Evolutionary conservation across 192 early-diverging fungal genomes (phyloP).

Genomic region (Dissophora globulifera): DNA sequence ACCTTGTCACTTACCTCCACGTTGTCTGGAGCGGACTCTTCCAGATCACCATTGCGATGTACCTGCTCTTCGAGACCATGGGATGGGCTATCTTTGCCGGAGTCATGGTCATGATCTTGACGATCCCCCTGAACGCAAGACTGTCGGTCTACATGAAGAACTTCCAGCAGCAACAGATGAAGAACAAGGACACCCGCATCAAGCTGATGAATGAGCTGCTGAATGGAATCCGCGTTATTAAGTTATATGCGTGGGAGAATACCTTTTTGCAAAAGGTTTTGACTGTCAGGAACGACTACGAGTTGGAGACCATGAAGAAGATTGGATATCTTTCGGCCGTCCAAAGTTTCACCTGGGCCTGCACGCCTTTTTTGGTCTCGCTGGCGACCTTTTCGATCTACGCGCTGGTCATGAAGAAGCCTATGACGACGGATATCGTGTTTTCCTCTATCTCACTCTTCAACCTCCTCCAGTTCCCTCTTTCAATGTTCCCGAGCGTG

Average conservation of each 20-base stretch:
- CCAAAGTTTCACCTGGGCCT: constrained; percentile 82
- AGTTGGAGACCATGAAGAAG: constrained; percentile 79
- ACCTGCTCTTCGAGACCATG: constrained; percentile 83
- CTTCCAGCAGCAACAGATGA: constrained; percentile 86
- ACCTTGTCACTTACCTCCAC: constrained; percentile 77
- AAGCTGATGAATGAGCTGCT: constrained; percentile 78
- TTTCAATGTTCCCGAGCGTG: constrained; percentile 84
- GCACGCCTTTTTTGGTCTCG: constrained; percentile 90
- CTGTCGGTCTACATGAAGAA: constrained; percentile 72
- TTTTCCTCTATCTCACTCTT: constrained; percentile 93
- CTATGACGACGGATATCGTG: constrained; percentile 75
- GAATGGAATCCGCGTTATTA: constrained; percentile 94
- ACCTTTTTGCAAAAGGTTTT: constrained; percentile 79
- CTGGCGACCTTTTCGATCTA: constrained; percentile 86
- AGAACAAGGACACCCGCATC: constrained; percentile 71
- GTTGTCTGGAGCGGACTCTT: constrained; percentile 81
- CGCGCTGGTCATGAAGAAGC: constrained; percentile 63
- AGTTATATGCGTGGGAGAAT: constrained; percentile 94
- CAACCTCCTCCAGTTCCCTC: constrained; percentile 92
- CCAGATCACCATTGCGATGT: constrained; percentile 80
- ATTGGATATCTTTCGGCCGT: constrained; percentile 76
- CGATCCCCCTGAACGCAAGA: constrained; percentile 80
- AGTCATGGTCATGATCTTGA: constrained; percentile 82
- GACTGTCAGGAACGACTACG: constrained; percentile 76
- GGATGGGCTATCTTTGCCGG: constrained; percentile 87